Base-by-base conservation (phyloP, 768 basidiomycete genomes). In the Mycena pura region DNA sequence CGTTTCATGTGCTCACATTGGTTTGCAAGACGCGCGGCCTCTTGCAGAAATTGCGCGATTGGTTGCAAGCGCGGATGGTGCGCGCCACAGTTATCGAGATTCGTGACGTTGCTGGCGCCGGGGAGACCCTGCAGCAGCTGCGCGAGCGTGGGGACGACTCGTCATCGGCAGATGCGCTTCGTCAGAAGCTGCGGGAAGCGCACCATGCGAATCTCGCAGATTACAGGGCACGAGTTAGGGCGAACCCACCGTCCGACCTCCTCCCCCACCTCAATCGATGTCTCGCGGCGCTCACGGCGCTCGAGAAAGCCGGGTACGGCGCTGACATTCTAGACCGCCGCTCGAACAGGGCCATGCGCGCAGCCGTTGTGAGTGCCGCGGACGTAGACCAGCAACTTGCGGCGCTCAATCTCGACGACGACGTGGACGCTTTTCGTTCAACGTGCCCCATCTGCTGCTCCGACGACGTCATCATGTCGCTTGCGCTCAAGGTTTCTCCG, bases 281-380 rank as follows among this genome's bases (percentile, higher is more conserved):
- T 34, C 46, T 65, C 6, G 50, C 59, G 1, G 40, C 46, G 5
- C 15, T 65, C 11, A 65, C 59, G 1, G 60, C 64, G 2, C 60
- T 65, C 44, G 60, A 61, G 43, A 65, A 65, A 29, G 54, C 64
- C 17, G 64, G 59, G 1, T 65, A 65, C 25, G 64, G n/a, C 17
- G 64, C 64, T n/a, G 60, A 65, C 25, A 65, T 65, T 24, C 36
- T 65, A 27, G 64, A 65, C 43, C 64, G 64, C 21, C 64, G 64
- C n/a, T 65, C 64, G 8, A 65, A 65, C 28, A 54, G 64, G 3
- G 64, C 64, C 1, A 65, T 65, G 64, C 64, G 64, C 6, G 64
- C 64, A 9, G 64, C 64, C 3, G 45, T 61, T 8, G 45, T 65
- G 22, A 61, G 32, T 40, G 25, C 54, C n/a, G 24, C 43, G 7